Base-by-base conservation (phyloP, 2,329 filamentous ascomycete genomes). In the Trichoderma afroharzianum region DNA sequence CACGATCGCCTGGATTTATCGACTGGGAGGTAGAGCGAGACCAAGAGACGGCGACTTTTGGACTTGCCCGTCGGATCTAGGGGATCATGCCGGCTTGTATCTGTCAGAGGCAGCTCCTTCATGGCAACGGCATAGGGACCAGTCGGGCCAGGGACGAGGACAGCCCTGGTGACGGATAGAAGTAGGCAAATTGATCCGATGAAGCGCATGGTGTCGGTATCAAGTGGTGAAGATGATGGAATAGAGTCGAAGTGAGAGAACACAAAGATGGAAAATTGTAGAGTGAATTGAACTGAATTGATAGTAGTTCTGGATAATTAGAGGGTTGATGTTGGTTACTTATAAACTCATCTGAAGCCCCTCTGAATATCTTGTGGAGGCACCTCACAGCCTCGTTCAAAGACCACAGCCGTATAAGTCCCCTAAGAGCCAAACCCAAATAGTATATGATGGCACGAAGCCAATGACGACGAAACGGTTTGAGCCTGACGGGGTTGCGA, bases 11-110 rank as follows among this genome's bases (percentile, higher is more conserved):
- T 53, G 15, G 72, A 28, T 24, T 71, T 30, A 5, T 78, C 73
- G 4, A 81, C 70, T 0, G 81, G 81, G 21, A 80, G 74, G 58
- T 79, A 82, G 4, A 79, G 70, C 0, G 81, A 82, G 1, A 76
- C 71, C 4, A 81, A 66, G 1, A 82, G 62, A 8, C 75, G 77
- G 1, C 73, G 74, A 2, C 72, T 36, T 15, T 73, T 70, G n/a
- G 62, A 66, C 0, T 74, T 74, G 0, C 79, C 76, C 24, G 79
- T 80, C 0, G 79, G 78, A 9, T 81, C 80, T 9, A 79, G 66
- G 0, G 78, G 79, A 12, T 82, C 81, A 14, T 76, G 70, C 0
- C 81, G 80, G 12, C 63, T 70, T 6, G 72, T 71, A 64, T 82
- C 81, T 6, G 77, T 80, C 53, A 82, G 74, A 36, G 71, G 43